phyloP scores from a whole-genome alignment of 495 filamentous ascomycete species.

The Penicillium coprophilum region DNA sequence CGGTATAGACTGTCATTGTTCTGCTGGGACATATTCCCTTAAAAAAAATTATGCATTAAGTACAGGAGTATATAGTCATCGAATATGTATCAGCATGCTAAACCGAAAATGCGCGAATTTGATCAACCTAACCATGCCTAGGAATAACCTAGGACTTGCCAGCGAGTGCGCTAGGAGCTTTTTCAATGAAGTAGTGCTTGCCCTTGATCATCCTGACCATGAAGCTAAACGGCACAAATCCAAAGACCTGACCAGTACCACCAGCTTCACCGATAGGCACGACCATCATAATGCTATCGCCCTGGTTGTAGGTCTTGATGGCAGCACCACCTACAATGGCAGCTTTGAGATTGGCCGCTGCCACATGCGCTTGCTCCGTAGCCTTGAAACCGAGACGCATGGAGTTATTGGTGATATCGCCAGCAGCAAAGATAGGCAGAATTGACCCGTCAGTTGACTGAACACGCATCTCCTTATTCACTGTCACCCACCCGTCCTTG shows the following conservation, averaged over 20 bases:
- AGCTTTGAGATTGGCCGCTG: slow-evolving; percentile 34
- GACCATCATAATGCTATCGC: slow-evolving; percentile 31
- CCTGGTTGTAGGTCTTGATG: slow-evolving; percentile 27
- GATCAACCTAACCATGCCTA: not conserved
- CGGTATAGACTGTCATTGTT: not conserved
- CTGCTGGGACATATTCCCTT: not conserved
- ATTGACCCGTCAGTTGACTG: slow-evolving; percentile 30
- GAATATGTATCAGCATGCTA: not conserved
- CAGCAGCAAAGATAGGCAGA: slow-evolving; percentile 36
- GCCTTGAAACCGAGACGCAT: slow-evolving; percentile 33
- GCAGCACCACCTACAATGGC: slow-evolving; percentile 29
- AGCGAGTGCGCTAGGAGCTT: slow-evolving; percentile 21
- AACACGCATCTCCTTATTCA: slow-evolving; percentile 57
- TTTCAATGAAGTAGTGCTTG: slow-evolving; percentile 37
- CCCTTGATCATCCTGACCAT: slow-evolving; percentile 51
- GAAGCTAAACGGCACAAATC: slow-evolving; percentile 41
- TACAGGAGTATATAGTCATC: slow-evolving; percentile 5
- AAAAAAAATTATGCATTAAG: slow-evolving; percentile 8
- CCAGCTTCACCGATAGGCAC: slow-evolving; percentile 46
- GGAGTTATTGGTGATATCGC: slow-evolving; percentile 40
- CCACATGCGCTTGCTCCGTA: slow-evolving; percentile 28
- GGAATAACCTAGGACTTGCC: slow-evolving; percentile 15
- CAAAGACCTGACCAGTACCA: slow-evolving; percentile 53
- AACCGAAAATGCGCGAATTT: not conserved
- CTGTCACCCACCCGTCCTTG: slow-evolving; percentile 49